Base-by-base conservation (phyloP, 495 filamentous ascomycete genomes). In the Penicillium mononematosum region DNA sequence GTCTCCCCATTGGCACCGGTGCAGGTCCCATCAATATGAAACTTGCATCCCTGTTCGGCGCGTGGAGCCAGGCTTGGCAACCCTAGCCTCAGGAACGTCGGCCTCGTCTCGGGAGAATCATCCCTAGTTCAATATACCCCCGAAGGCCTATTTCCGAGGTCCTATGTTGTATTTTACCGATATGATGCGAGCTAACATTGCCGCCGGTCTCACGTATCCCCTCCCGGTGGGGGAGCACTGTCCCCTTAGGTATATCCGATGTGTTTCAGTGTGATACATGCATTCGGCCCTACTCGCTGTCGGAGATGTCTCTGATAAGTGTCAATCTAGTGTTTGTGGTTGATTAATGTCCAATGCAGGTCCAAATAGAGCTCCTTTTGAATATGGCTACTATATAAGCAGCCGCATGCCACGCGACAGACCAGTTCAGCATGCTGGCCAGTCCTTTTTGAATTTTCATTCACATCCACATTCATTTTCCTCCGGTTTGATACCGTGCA, bases 401-500 rank as follows among this genome's bases (percentile, higher is more conserved):
- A 31, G 43, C 31, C n/a, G 31, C 39, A 27, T 43, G 32, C 34
- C 38, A 27, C 38, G 49, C 27, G 12, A 36, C n/a, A 25, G 51
- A 31, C 43, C 44, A 48, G 22, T 53, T 59, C 44, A 55, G 36
- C 50, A 62, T 59, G 59, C 58, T 58, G 58, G 53, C 24, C 58
- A 49, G 45, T 58, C 50, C 34, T 56, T 60, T 45, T 66, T 56
- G 53, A 58, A 25, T 19, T 58, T 55, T 19, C 57, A 48, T 56
- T 53, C 34, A 52, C 50, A 46, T 65, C 61, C 68, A 50, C 55
- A 55, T 58, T 64, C 64, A 10, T 27, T 59, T 69, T 53, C 63
- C 65, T 70, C 71, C 55, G 72, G 70, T 74, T 66, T 70, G 72
- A 65, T 63, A 74, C 72, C 70, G 58, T 67, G 60, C 50, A 69